Conservation (phyloP, 805 yeast species). For the Ogataea paraovalis region DNA sequence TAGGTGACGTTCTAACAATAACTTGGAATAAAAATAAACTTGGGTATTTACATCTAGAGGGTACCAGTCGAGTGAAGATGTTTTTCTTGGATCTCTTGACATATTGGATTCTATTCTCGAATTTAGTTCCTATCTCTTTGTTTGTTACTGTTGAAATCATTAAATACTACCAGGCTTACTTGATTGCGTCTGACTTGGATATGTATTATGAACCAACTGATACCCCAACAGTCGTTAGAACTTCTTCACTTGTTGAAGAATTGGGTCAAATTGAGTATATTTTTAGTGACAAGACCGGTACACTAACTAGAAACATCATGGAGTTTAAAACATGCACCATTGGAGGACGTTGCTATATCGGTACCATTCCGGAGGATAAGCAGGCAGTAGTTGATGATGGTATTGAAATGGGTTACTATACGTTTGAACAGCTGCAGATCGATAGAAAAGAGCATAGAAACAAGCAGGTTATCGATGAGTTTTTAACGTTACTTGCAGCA, state of each 20-base stretch:
- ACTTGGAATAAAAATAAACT: conserved; percentile 48
- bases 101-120: conserved; percentile 94
- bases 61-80: conserved; percentile 60
- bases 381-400: conserved; percentile 71
- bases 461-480: conserved; percentile 63
- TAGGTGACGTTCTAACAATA: conserved; percentile 81
- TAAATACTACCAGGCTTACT: conserved; percentile 90
- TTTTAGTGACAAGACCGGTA: conserved; percentile 97
- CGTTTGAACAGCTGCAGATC: conserved; percentile 57
- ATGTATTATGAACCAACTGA: conserved; percentile 84
- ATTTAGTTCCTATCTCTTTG: conserved; percentile 93
- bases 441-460: conserved; percentile 35
- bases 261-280: conserved; percentile 95
- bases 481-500: conserved; percentile 78
- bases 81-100: conserved; percentile 88
- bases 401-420: conserved; percentile 72
- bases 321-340: conserved; percentile 91
- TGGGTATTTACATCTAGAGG: conserved; percentile 63
- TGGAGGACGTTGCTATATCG: conserved; percentile 87
- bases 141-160: conserved; percentile 96
- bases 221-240: conserved; percentile 92
- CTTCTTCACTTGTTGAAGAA: conserved; percentile 94
- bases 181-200: conserved; percentile 92
- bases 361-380: conserved; percentile 87
- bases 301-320: conserved; percentile 93